Evolutionary conservation across 2,329 filamentous ascomycete species (phyloP).

Genomic region (Conoideocrella luteorostrata): DNA sequence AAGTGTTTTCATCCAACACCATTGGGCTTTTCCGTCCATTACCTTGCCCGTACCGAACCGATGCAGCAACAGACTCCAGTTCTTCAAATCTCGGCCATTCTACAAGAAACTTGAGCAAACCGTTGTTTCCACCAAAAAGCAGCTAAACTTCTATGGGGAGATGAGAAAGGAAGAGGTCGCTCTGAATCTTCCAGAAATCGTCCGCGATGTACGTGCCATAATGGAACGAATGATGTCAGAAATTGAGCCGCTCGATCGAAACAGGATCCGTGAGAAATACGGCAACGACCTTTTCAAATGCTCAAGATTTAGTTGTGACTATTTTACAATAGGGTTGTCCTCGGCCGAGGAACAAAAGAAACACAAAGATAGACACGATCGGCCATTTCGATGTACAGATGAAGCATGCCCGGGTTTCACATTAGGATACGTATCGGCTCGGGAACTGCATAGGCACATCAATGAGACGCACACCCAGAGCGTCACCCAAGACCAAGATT

Average conservation of each 20-base stretch:
- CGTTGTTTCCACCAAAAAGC: not conserved
- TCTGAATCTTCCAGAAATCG: not conserved
- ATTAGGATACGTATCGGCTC: not conserved
- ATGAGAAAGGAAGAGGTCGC: not conserved
- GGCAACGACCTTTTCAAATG: not conserved
- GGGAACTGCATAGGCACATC: not conserved
- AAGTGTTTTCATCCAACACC: not conserved
- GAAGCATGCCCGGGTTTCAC: not conserved
- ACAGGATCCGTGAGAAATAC: not conserved
- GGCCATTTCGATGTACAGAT: not conserved
- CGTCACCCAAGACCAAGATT: not conserved
- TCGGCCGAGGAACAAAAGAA: not conserved
- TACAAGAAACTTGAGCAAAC: not conserved
- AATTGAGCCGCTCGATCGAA: not conserved
- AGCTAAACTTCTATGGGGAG: not conserved
- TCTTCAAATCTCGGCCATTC: not conserved
- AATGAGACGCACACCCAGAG: not conserved
- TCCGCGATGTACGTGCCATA: not conserved
- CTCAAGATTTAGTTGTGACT: not conserved
- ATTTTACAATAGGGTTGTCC: not conserved
- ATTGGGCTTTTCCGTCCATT: not conserved
- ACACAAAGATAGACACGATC: not conserved
- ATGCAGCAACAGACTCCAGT: not conserved
- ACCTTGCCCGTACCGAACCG: not conserved
- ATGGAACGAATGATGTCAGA: not conserved